Evolutionary conservation across 208 protist species (phyloP), one percentile per base, ranked within the genome.

Genomic region (Jaenimonas drosophilae): DNA sequence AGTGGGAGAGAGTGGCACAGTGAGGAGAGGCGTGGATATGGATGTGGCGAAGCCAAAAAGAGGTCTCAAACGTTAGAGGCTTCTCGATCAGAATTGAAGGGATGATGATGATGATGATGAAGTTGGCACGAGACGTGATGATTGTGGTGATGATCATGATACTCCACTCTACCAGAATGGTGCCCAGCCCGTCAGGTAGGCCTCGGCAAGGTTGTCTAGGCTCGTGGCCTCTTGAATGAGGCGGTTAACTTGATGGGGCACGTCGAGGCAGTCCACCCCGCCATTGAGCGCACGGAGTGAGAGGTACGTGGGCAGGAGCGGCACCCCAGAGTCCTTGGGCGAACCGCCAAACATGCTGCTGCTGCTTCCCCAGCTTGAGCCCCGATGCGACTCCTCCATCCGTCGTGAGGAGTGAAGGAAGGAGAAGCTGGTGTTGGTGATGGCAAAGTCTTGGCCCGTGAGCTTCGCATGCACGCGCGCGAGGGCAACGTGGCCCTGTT

Each of bases 161-260:
- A 6, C 12, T 41, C 31, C 4, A 41, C 17, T 40, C 31, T 76
- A 96, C 88, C 82, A 90, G 60, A 92, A 96, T 4, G 88, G 88
- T 24, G 80, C 82, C 88, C 88, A 96, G 0, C 88, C 88, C 2
- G 79, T 91, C 29, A 95, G 65, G 53, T 85, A 96, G 4, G 88
- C 88, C 26, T 91, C 84, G 0, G 80, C 66, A 0, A 96, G 50
- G 44, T 96, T 96, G 33, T 94, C 75, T 6, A 91, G 64, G 43
- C 77, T 86, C 4, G 85, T 94, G 6, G 88, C 84, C 54, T 94
- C 85, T 17, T 82, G 68, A 39, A 96, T 90, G 17, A 96, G 78
- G 1, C 73, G 70, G 24, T 96, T 78, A n/a, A 96, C 88, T 52
- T 96, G 88, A 30, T 79, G 65, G 11, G 65, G 54, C 0, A 94